Evolutionary conservation across 2,329 filamentous ascomycete species (phyloP).

Genomic region (Tolypocladium nubicola): DNA sequence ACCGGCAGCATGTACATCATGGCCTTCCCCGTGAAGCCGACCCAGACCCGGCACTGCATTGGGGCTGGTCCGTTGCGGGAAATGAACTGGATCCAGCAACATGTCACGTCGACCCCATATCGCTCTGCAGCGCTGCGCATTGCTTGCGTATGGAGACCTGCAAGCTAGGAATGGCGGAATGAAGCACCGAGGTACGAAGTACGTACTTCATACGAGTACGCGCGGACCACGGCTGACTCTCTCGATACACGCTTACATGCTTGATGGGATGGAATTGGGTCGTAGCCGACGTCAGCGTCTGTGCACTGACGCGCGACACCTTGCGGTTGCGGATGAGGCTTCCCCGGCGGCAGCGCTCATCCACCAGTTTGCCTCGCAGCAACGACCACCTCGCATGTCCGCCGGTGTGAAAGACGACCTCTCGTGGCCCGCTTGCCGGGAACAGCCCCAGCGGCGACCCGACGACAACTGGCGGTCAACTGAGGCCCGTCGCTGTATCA

Average conservation of each 20-base stretch:
- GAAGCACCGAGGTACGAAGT: background rate
- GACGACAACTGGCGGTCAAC: constrained; percentile 7
- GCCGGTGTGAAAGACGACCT: background rate
- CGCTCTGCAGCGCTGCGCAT: background rate
- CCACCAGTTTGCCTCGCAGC: background rate
- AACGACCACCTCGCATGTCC: background rate
- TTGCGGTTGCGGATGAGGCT: constrained; percentile 2
- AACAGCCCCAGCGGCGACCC: background rate
- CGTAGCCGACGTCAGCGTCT: background rate
- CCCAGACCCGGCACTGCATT: background rate
- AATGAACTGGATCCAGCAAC: background rate
- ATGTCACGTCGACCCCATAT: background rate
- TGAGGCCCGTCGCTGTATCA: background rate
- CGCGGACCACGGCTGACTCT: background rate
- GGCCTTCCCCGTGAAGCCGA: background rate
- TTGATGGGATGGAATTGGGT: background rate
- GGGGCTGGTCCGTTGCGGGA: background rate
- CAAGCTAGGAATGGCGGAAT: background rate
- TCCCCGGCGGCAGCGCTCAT: background rate
- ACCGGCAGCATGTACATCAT: background rate
- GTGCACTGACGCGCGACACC: constrained; percentile 1
- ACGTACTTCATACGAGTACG: too few relatives aligned
- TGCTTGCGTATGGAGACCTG: too few relatives aligned
- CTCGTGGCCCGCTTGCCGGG: background rate
- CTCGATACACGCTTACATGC: background rate